Conservation (phyloP, 768 basidiomycete genomes). For the Lactifluus subvellereus region DNA sequence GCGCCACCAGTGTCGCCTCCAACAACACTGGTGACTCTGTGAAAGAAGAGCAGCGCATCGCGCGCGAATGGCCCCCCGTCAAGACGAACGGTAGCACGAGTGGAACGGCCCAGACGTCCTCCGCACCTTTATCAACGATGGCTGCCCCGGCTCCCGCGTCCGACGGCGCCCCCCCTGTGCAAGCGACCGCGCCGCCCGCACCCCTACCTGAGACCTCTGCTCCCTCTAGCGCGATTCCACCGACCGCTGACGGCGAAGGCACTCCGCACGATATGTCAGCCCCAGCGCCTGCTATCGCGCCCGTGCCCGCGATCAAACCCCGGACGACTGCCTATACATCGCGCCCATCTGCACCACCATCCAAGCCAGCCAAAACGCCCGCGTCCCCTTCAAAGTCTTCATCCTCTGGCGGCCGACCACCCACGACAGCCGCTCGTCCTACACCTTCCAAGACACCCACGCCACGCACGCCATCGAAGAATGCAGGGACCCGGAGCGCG, state of each 20-base stretch:
- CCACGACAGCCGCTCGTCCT: constrained; percentile 15
- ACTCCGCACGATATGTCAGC: not conserved
- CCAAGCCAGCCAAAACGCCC: constrained; percentile 13
- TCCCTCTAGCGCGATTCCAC: not conserved
- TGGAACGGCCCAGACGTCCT: constrained; percentile 1
- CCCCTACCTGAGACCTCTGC: not conserved
- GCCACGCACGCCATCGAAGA: constrained; percentile 24
- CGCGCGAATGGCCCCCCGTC: constrained; percentile 67
- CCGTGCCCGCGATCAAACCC: constrained; percentile 16
- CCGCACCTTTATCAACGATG: not conserved
- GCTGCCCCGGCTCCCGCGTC: not conserved
- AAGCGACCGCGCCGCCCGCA: not conserved
- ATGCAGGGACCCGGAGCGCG: constrained; percentile 21
- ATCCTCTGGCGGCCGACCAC: constrained; percentile 21
- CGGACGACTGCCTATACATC: constrained; percentile 7
- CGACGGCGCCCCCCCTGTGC: not conserved
- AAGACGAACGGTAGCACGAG: constrained; percentile 12
- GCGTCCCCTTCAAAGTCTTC: constrained; percentile 29
- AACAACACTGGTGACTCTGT: constrained; percentile 57
- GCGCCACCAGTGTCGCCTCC: constrained; percentile 63
- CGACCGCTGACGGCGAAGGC: not conserved
- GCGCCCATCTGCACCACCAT: not conserved
- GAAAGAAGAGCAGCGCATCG: constrained; percentile 64
- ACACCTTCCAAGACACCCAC: constrained; percentile 22
- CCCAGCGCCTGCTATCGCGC: constrained; percentile 18